Conservation (phyloP, 202 grass and related monocot genomes). For the Carex arenaria region DNA sequence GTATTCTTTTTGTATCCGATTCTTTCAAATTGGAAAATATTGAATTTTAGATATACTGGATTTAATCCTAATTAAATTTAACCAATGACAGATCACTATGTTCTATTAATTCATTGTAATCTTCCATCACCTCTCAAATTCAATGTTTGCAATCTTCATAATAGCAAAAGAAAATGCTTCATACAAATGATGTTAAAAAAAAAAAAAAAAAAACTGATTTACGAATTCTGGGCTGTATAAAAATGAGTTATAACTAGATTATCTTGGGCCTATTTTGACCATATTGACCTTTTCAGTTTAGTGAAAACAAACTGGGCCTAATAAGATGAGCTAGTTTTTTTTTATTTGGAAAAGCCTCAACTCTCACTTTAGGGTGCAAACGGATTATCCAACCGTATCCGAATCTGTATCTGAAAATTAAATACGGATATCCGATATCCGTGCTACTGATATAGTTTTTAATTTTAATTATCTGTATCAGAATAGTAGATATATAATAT, state of each 20-base stretch:
- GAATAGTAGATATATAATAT: no score
- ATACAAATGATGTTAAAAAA: no score
- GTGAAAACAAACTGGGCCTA: background rate
- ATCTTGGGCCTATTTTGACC: background rate
- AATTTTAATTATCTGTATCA: no score
- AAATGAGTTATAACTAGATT: background rate
- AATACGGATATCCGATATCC: no score
- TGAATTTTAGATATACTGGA: background rate
- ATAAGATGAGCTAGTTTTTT: background rate
- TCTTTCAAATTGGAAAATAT: conserved; percentile 3
- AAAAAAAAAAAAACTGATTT: background rate
- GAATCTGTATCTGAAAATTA: no score
- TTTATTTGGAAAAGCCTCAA: no score
- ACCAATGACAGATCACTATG: background rate
- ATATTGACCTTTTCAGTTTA: background rate
- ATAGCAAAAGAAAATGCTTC: no score
- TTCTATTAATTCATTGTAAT: background rate
- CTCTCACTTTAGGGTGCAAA: no score
- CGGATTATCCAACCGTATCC: no score
- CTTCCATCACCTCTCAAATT: no score
- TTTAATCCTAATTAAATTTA: background rate
- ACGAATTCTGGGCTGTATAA: background rate
- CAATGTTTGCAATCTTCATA: no score
- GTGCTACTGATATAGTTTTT: no score
- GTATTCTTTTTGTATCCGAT: background rate